Evolutionary conservation across 164 flowering plant genomes (phyloP).

Genomic region (Umbellularia californica): DNA sequence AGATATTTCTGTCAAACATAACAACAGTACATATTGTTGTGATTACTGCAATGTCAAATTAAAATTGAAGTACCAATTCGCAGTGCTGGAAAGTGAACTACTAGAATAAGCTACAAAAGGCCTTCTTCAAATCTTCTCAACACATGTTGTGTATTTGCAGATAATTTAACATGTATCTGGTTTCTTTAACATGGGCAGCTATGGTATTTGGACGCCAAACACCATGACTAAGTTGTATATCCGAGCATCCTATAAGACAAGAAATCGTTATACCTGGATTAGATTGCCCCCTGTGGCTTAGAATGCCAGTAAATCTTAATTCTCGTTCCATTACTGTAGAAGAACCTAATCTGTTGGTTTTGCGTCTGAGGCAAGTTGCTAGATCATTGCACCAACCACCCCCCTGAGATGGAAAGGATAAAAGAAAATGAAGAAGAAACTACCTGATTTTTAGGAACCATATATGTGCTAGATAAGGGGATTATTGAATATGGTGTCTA

Average conservation of each 20-base stretch:
- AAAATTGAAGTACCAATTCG: too few species aligned
- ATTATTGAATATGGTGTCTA: background rate
- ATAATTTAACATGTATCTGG: too few species aligned
- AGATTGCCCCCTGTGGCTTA: conserved; percentile 40
- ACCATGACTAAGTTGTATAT: background rate
- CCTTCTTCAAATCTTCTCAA: background rate
- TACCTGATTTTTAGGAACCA: background rate
- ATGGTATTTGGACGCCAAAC: background rate
- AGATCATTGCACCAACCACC: conserved; percentile 97
- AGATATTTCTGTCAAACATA: too few species aligned
- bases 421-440: background rate
- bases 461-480: background rate
- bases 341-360: conserved; percentile 61
- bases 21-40: too few species aligned
- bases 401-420: conserved; percentile 40
- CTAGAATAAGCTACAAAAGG: background rate
- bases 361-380: conserved; percentile 59
- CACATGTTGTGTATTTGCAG: background rate
- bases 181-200: background rate
- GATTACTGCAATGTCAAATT: too few species aligned
- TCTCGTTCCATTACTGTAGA: conserved; percentile 56
- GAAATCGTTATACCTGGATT: conserved; percentile 59
- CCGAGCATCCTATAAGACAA: background rate
- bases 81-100: too few species aligned
- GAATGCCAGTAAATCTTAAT: conserved; percentile 70